phyloP scores from a whole-genome alignment of 495 filamentous ascomycete genomes.

The Penicillium angulare region DNA sequence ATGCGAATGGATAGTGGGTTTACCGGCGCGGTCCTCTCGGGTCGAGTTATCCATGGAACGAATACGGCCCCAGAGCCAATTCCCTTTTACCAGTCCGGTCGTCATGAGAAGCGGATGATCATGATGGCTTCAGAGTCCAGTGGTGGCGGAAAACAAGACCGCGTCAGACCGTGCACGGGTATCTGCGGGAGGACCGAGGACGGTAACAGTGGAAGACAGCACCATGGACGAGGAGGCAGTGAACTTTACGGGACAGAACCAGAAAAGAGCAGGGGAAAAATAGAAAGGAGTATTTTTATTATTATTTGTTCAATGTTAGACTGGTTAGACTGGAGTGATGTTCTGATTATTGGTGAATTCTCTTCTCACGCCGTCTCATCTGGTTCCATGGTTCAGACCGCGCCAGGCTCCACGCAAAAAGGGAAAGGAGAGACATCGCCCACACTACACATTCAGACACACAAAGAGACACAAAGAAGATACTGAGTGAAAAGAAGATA shows the following conservation, averaged over 20 bases:
- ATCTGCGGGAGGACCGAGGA: conserved; percentile 15
- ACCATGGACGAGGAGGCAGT: no score
- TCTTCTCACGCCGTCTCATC: conserved; percentile 31
- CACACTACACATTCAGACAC: not conserved
- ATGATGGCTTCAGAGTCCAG: not conserved
- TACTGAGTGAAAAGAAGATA: no score
- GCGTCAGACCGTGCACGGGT: conserved; percentile 26
- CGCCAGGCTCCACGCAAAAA: conserved; percentile 19
- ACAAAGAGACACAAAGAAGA: conserved; percentile 12
- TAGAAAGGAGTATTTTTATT: no score
- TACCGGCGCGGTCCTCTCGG: not conserved
- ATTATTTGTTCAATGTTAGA: not conserved
- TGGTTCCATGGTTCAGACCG: conserved; percentile 45
- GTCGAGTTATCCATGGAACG: not conserved
- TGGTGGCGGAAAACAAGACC: conserved; percentile 24
- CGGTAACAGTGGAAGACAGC: no score
- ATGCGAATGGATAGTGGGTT: not conserved
- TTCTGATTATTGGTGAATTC: not conserved
- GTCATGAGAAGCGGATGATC: not conserved
- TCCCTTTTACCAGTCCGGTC: not conserved
- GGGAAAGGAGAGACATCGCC: not conserved
- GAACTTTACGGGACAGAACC: no score
- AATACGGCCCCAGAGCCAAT: not conserved
- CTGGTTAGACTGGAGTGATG: not conserved
- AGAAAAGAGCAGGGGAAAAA: no score